Percentiles rank a stretch among this genome's conserved stretches.
Conservation (phyloP, 169 alveolate genomes). For the Theileria parva region DNA sequence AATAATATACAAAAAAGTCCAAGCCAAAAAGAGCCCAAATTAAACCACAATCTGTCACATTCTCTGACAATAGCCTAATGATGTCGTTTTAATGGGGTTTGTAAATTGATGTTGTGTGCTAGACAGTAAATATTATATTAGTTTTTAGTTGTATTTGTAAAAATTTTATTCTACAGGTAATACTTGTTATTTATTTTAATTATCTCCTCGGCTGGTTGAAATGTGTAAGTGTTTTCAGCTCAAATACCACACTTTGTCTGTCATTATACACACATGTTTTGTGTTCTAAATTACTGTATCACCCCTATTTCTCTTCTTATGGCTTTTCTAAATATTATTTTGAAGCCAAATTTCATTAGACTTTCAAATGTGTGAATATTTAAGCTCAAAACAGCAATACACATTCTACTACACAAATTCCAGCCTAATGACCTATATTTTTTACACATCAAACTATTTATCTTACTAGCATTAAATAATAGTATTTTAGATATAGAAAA, state of each 20-base stretch:
- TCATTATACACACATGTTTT: constrained; percentile 5
- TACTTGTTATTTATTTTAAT: background rate
- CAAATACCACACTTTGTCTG: constrained; percentile 5
- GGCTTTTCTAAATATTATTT: background rate
- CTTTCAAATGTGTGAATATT: constrained; percentile 5
- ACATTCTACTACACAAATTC: background rate
- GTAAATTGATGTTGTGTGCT: constrained; percentile 7
- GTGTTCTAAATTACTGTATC: background rate
- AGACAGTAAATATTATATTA: constrained; percentile 14
- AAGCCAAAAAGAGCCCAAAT: background rate
- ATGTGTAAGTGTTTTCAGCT: constrained; percentile 8
- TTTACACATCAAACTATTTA: background rate
- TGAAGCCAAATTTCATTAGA: background rate
- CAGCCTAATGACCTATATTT: background rate
- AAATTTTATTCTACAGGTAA: background rate
- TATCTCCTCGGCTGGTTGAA: background rate
- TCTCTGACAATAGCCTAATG: background rate
- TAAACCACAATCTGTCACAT: background rate
- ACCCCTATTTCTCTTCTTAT: background rate
- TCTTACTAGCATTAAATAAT: background rate
- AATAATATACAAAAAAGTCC: background rate
- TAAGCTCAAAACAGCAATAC: background rate
- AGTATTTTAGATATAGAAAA: background rate
- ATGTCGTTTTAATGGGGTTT: constrained; percentile 19
- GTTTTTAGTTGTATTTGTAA: constrained; percentile 1